phyloP scores from a whole-genome alignment of 192 early-diverging fungal species.

The Martensiomyces pterosporus region DNA sequence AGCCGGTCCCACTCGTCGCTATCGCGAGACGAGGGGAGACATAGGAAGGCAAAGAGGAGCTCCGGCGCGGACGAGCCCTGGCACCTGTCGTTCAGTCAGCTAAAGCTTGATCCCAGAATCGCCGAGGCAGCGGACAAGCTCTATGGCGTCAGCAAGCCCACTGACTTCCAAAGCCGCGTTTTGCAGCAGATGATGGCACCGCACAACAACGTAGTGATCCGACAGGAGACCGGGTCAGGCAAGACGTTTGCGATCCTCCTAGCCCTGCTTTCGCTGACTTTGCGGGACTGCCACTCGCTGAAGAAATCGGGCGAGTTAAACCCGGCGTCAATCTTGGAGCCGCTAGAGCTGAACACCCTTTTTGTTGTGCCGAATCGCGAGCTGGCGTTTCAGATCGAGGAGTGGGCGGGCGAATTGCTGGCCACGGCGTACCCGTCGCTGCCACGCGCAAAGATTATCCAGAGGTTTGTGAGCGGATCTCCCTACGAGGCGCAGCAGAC shows the following conservation, averaged over 20 bases:
- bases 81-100: no score
- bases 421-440: constrained; percentile 10
- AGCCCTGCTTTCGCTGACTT: constrained; percentile 9
- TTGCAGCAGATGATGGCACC: background rate
- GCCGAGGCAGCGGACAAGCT: no score
- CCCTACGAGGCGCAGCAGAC: constrained; percentile 14
- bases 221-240: constrained; percentile 33
- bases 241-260: constrained; percentile 19
- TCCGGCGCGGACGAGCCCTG: no score
- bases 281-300: constrained; percentile 10
- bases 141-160: constrained; percentile 4
- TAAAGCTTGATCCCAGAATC: no score
- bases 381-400: constrained; percentile 38
- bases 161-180: constrained; percentile 4
- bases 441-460: constrained; percentile 6
- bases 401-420: constrained; percentile 15
- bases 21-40: no score
- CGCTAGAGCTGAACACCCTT: constrained; percentile 4
- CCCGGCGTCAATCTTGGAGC: background rate
- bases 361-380: constrained; percentile 40
- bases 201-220: constrained; percentile 5
- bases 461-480: constrained; percentile 28
- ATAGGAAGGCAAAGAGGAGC: no score
- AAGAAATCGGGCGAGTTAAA: background rate
- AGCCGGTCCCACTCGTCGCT: no score